Conservation (phyloP, 176 grass and related monocot species). For the Carex pumila region DNA sequence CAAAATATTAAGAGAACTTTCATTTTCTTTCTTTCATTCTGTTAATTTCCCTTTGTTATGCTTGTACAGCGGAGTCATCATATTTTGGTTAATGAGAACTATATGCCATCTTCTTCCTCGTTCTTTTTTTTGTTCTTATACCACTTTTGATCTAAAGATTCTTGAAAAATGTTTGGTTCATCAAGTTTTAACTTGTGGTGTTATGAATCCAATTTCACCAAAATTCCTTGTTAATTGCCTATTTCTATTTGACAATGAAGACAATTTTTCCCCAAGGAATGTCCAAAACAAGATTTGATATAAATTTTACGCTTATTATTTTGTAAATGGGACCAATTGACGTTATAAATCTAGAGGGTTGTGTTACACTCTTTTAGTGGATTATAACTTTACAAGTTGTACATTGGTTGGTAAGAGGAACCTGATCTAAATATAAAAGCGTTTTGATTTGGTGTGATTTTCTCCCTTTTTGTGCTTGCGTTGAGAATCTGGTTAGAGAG, state of each 20-base stretch:
- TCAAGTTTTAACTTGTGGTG: background rate
- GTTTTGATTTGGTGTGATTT: conserved; percentile 13
- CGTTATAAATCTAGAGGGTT: background rate
- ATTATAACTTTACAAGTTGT: background rate
- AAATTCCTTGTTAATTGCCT: conserved; percentile 1
- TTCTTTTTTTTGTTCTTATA: background rate
- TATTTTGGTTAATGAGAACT: background rate
- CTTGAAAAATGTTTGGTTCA: background rate
- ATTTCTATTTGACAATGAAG: background rate
- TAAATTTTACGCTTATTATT: background rate
- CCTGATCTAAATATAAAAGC: background rate
- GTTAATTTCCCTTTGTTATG: background rate
- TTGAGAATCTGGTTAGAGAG: conserved; percentile 14
- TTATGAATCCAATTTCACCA: background rate
- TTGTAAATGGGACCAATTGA: background rate
- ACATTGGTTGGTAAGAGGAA: conserved; percentile 13
- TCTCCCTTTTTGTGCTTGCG: background rate
- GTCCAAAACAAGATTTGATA: background rate
- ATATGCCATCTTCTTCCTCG: background rate
- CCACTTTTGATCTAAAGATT: background rate
- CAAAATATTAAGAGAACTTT: background rate
- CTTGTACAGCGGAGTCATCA: conserved; percentile 7
- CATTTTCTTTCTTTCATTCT: background rate
- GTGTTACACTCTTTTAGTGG: background rate
- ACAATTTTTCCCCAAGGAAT: background rate